Conservation (phyloP, 2,329 filamentous ascomycete genomes). For the Lasiodiplodia sp. region DNA sequence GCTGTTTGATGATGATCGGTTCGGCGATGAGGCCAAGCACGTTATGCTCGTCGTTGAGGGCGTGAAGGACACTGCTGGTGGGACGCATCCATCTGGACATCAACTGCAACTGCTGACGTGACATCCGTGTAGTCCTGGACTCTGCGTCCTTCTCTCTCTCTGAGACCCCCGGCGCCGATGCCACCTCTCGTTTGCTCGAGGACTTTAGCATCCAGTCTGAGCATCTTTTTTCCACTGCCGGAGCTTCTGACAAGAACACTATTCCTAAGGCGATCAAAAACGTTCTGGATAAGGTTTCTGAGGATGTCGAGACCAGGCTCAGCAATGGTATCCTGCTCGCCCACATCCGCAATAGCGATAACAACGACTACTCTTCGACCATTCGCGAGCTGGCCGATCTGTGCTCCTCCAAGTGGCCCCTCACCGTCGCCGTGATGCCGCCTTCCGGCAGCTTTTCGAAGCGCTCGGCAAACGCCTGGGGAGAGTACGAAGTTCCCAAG, state of each 20-base stretch:
- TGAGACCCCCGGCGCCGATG: conserved; percentile 41
- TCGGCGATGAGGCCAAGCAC: conserved; percentile 37
- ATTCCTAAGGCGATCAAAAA: conserved; percentile 18
- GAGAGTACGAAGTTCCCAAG: conserved; percentile 38
- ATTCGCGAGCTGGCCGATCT: conserved; percentile 21
- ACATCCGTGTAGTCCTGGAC: background rate
- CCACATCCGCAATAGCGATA: conserved; percentile 25
- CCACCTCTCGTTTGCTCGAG: conserved; percentile 45
- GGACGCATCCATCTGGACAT: background rate
- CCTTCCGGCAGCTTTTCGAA: conserved; percentile 40
- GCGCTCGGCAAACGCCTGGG: conserved; percentile 44
- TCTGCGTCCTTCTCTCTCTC: conserved; percentile 42
- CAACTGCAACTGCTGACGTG: background rate
- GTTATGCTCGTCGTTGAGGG: conserved; percentile 52
- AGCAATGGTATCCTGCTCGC: conserved; percentile 21
- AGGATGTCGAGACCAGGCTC: conserved; percentile 17
- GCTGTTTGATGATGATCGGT: conserved; percentile 48
- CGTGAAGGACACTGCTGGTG: conserved; percentile 46
- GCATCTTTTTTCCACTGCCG: conserved; percentile 13
- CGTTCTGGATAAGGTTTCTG: conserved; percentile 9
- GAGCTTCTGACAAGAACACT: background rate
- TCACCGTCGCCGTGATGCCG: conserved; percentile 50
- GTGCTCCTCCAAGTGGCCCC: conserved; percentile 33
- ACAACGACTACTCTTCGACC: conserved; percentile 14
- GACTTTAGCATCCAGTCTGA: conserved; percentile 47